Evolutionary conservation across 805 yeast species (phyloP).

Genomic region (Saccharomycopsis microspora): DNA sequence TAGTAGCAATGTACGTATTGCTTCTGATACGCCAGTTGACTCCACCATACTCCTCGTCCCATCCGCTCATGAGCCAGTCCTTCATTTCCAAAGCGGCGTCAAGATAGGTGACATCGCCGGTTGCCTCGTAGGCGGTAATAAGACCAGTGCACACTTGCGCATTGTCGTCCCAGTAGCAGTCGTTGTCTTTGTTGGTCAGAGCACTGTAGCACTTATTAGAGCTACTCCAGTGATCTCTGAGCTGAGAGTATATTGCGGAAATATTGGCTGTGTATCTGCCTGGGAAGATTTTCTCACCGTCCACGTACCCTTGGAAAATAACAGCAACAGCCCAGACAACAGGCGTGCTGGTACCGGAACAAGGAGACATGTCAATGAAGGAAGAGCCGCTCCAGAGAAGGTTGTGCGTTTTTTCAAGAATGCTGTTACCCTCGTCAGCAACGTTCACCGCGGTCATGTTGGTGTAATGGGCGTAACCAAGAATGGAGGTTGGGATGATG

Average conservation of each 20-base stretch:
- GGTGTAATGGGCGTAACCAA: neutral
- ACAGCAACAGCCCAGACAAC: slow-evolving; percentile 58
- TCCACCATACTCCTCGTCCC: slow-evolving; percentile 42
- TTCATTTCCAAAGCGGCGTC: slow-evolving; percentile 47
- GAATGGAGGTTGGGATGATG: neutral
- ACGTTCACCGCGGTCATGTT: neutral
- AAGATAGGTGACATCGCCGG: slow-evolving; percentile 40
- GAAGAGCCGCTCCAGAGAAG: slow-evolving; percentile 3
- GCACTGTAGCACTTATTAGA: slow-evolving; percentile 36
- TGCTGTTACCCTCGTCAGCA: slow-evolving; percentile 4
- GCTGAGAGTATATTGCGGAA: slow-evolving; percentile 46
- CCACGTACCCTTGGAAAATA: slow-evolving; percentile 55
- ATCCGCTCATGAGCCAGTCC: slow-evolving; percentile 53
- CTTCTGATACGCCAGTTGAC: slow-evolving; percentile 48
- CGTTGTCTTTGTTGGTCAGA: slow-evolving; percentile 48
- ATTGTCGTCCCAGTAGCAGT: slow-evolving; percentile 62
- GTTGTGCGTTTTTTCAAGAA: slow-evolving; percentile 3
- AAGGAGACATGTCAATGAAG: neutral
- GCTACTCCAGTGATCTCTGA: slow-evolving; percentile 32
- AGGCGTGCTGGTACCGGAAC: neutral
- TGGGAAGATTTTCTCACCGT: slow-evolving; percentile 32
- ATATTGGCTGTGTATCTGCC: slow-evolving; percentile 35
- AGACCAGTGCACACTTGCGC: slow-evolving; percentile 64
- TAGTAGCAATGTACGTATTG: slow-evolving; percentile 48
- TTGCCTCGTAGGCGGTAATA: slow-evolving; percentile 58